Evolutionary conservation across 2,329 filamentous ascomycete genomes (phyloP).

Genomic region (Trichoderma sp.): DNA sequence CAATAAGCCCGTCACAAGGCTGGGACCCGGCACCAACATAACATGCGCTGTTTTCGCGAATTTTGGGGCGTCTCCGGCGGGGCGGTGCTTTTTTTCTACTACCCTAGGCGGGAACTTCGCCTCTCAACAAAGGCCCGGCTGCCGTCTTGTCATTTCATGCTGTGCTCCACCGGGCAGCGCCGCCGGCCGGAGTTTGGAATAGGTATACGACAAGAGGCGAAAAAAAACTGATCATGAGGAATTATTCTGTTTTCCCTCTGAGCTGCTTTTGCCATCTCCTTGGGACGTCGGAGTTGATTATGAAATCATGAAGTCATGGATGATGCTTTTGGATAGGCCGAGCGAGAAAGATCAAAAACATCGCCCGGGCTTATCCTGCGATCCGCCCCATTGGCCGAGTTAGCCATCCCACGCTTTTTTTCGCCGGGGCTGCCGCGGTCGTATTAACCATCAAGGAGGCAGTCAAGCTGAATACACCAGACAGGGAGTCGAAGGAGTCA

Average conservation of each 20-base stretch:
- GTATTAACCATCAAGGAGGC: not conserved
- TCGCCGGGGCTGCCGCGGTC: conserved; percentile 18
- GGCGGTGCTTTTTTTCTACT: conserved; percentile 9
- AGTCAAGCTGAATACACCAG: not conserved
- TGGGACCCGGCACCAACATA: conserved; percentile 6
- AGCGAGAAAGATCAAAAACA: conserved; percentile 7
- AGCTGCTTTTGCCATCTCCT: not conserved
- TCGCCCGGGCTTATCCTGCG: not conserved
- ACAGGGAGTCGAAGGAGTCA: not conserved
- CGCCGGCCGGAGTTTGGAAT: not conserved
- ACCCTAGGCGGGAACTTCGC: not conserved
- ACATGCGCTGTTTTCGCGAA: conserved; percentile 21
- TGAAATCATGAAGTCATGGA: conserved; percentile 5
- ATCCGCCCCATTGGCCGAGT: not conserved
- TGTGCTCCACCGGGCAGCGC: conserved; percentile 9
- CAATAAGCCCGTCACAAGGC: conserved; percentile 8
- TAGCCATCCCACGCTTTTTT: conserved; percentile 13
- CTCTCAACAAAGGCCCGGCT: conserved; percentile 18
- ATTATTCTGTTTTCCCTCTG: not conserved
- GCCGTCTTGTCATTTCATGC: not conserved
- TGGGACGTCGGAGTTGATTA: not conserved
- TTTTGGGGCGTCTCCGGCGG: conserved; percentile 21
- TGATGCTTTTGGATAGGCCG: conserved; percentile 6
- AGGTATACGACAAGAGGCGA: not conserved
- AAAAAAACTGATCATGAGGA: not conserved